Evolutionary conservation across 352 stramenopile species (phyloP).

Genomic region (Phytophthora tentaculata): DNA sequence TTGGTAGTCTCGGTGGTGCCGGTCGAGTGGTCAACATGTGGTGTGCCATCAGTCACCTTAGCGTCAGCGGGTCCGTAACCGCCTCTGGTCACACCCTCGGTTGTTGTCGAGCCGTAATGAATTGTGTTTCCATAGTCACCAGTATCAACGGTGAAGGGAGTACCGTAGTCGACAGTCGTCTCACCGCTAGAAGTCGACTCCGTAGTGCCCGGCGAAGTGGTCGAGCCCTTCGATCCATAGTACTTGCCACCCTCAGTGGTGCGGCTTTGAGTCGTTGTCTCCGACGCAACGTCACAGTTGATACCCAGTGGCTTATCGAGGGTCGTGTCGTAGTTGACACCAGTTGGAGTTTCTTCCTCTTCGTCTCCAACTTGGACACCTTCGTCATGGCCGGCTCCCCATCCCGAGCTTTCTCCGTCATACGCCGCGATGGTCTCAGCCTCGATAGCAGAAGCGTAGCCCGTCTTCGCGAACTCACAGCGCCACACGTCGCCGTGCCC

Average conservation of each 20-base stretch:
- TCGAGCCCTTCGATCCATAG: not conserved
- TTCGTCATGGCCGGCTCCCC: not conserved
- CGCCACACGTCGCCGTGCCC: not conserved
- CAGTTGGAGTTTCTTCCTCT: not conserved
- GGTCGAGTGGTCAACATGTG: not conserved
- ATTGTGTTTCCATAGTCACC: not conserved
- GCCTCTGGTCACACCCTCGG: not conserved
- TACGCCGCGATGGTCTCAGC: constrained; percentile 1
- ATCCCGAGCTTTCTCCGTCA: constrained; percentile 5
- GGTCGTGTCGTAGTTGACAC: constrained; percentile 1
- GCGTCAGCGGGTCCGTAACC: not conserved
- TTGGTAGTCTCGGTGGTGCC: constrained; percentile 1
- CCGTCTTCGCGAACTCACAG: constrained; percentile 11
- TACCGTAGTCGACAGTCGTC: not conserved
- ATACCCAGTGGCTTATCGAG: constrained; percentile 5
- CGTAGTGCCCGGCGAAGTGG: not conserved
- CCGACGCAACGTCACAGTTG: constrained; percentile 2
- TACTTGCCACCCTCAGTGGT: not conserved
- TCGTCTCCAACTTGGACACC: not conserved
- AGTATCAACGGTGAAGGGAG: not conserved
- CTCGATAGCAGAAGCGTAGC: constrained; percentile 15
- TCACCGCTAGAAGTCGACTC: not conserved
- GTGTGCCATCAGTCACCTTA: not conserved
- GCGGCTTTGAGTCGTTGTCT: not conserved
- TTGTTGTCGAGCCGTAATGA: not conserved